These are phyloP conservation scores for Mycocentrospora acerina DNA, from an alignment of 2,329 filamentous ascomycete species.

Conservation along the genomic window DNA sequence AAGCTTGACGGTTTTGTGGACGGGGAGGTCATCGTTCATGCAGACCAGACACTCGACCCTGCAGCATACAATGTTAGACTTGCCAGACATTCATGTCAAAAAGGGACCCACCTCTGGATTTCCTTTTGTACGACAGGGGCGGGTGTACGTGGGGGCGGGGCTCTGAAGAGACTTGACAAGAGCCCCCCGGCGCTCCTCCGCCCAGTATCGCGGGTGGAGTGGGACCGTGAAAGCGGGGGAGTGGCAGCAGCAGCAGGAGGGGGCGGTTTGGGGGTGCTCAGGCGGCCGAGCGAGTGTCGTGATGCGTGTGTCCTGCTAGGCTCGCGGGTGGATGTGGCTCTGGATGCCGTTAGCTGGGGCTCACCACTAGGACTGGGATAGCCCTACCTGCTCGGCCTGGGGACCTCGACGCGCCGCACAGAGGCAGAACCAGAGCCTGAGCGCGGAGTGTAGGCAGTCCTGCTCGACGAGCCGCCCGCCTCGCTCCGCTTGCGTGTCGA, in stretches of 20 bases:
- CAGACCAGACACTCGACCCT: constrained; percentile 75
- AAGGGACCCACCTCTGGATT: constrained; percentile 18
- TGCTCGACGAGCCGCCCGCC: constrained; percentile 37
- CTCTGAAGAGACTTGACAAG: constrained; percentile 34
- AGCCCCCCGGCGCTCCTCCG: constrained; percentile 38
- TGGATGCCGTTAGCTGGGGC: constrained; percentile 18
- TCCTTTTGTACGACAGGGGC: constrained; percentile 28
- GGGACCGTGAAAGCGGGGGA: constrained; percentile 27
- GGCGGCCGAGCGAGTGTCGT: constrained; percentile 31
- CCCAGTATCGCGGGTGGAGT: constrained; percentile 25
- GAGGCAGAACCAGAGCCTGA: constrained; percentile 37
- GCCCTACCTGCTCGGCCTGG: constrained; percentile 32
- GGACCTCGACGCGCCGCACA: constrained; percentile 29
- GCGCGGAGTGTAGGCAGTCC: constrained; percentile 34
- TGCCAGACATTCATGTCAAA: not conserved
- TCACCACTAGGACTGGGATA: not conserved
- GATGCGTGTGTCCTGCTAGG: constrained; percentile 29
- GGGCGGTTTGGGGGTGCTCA: constrained; percentile 31
- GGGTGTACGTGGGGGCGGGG: constrained; percentile 23
- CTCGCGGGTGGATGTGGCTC: constrained; percentile 36
- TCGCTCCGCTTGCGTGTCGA: constrained; percentile 33
- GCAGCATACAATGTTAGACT: constrained; percentile 13
- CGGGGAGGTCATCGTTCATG: constrained; percentile 64
- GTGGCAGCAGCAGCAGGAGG: constrained; percentile 17
- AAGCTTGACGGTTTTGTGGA: constrained; percentile 67